phyloP scores from a whole-genome alignment of 2,329 filamentous ascomycete species.

The Graphium sp. region DNA sequence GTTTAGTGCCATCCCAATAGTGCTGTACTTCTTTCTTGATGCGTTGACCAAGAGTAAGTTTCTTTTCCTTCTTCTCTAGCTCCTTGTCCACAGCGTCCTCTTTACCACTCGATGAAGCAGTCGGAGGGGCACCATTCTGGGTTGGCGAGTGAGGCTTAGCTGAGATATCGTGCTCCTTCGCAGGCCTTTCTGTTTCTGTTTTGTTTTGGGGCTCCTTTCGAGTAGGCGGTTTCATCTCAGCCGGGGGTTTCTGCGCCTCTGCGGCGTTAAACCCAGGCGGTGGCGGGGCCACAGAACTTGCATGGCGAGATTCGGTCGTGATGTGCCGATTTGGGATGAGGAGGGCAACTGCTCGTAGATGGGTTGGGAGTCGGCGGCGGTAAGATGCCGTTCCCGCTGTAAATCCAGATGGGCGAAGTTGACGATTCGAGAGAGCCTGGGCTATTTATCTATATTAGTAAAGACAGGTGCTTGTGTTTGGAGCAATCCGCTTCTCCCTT shows the following conservation, averaged over 20 bases:
- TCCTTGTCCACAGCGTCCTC: conserved; percentile 29
- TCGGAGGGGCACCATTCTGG: too few relatives aligned
- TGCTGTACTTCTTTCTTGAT: conserved; percentile 87
- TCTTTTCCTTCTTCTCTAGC: conserved; percentile 56
- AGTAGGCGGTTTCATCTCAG: conserved; percentile 29
- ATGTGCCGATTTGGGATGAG: conserved; percentile 38
- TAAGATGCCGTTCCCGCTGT: too few relatives aligned
- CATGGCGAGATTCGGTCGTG: conserved; percentile 40
- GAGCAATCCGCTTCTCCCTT: too few relatives aligned
- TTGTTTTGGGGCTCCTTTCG: conserved; percentile 18
- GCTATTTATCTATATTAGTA: too few relatives aligned
- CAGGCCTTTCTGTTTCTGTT: too few relatives aligned
- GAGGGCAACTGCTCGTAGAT: conserved; percentile 35
- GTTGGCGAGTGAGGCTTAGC: too few relatives aligned
- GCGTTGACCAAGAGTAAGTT: conserved; percentile 77
- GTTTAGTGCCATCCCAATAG: conserved; percentile 97
- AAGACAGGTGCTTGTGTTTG: too few relatives aligned
- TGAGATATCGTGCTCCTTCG: too few relatives aligned
- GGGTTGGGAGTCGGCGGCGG: conserved; percentile 8
- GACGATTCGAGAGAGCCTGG: too few relatives aligned
- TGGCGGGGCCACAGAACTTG: conserved; percentile 41
- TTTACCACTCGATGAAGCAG: too few relatives aligned
- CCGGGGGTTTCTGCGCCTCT: conserved; percentile 70
- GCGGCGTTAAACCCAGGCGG: conserved; percentile 87
- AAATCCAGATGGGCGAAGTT: too few relatives aligned